Evolutionary conservation across 1,284 basidiomycete species (phyloP), one percentile per base, ranked within the genome.

Genomic region (Ustilago vetiveriae): DNA sequence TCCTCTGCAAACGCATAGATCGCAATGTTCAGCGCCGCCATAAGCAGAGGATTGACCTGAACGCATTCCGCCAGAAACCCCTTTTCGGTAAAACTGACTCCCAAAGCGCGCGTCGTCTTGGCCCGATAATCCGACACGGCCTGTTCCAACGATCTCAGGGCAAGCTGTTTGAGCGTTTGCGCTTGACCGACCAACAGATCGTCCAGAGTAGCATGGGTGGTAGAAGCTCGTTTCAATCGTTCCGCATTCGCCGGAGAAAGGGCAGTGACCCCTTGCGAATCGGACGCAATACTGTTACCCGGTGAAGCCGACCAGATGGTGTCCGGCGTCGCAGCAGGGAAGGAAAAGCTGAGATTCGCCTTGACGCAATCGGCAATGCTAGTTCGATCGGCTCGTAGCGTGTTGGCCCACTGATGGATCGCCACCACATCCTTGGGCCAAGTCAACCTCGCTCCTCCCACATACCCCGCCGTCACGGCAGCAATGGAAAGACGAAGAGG

Each of bases 1-100:
- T 67, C 64, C 29, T 67, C 64, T 3, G 64, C 64, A 40, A 67
- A 67, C 1, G 64, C 53, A 23, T 67, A 67, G 41, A 62, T 67
- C 24, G 64, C 64, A 26, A 67, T 56, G 52, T 67, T 67, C 27
- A 67, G 26, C 40, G 64, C 47, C 3, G 64, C 45, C 49, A 67
- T 32, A 21, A 67, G 45, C 33, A 67, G 35, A 16, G 64, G 55
- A 16, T 67, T 67, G 40, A 62, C 50, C 4, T 45, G 38, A 4
- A 13, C 26, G 17, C 54, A 32, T 38, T 67, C 64, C 13, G 52
- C 27, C 40, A 60, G 24, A 16, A 67, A 67, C 0, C 64, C 64
- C 21, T 57, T 67, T 19, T 67, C 64, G 19, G 57, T 67, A 6
- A 67, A 58, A 22, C 53, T 51, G 17, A 67, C 39, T 2, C 64